Percentiles rank a stretch among this genome's conserved stretches.
phyloP scores from a whole-genome alignment of 768 basidiomycete species.

The Leccinellum luteum region DNA sequence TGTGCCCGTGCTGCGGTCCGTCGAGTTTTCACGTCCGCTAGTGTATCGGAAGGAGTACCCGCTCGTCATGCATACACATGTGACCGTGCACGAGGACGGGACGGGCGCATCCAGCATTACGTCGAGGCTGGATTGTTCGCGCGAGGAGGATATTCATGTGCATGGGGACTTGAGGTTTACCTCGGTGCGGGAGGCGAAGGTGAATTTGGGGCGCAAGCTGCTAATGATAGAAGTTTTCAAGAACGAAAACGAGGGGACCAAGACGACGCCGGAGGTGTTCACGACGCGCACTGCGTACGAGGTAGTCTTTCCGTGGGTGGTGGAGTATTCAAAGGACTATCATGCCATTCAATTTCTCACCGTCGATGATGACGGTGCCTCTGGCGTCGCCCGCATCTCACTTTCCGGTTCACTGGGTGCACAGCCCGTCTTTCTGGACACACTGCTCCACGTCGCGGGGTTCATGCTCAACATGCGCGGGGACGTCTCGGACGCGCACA shows the following conservation, averaged over 20 bases:
- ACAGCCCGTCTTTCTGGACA: slow-evolving; percentile 63
- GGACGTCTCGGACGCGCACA: slow-evolving; percentile 50
- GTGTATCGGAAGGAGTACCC: slow-evolving; percentile 39
- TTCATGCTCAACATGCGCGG: slow-evolving; percentile 64
- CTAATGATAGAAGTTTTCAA: slow-evolving; percentile 34
- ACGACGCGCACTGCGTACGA: slow-evolving; percentile 58
- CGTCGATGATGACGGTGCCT: slow-evolving; percentile 45
- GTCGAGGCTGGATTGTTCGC: slow-evolving; percentile 36
- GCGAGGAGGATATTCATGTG: slow-evolving; percentile 39
- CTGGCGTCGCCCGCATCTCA: slow-evolving; percentile 49
- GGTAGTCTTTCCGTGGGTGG: slow-evolving; percentile 65
- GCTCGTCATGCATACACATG: slow-evolving; percentile 37
- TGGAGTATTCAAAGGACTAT: slow-evolving; percentile 58
- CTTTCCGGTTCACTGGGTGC: slow-evolving; percentile 42
- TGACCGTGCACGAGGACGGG: slow-evolving; percentile 36
- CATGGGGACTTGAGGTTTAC: slow-evolving; percentile 46
- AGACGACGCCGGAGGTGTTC: slow-evolving; percentile 42
- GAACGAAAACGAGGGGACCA: slow-evolving; percentile 9
- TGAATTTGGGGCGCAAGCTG: slow-evolving; percentile 39
- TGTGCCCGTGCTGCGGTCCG: slow-evolving; percentile 38
- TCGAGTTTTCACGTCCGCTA: slow-evolving; percentile 54
- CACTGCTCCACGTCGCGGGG: slow-evolving; percentile 66
- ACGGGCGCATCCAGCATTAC: slow-evolving; percentile 45
- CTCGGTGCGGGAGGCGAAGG: slow-evolving; percentile 27
- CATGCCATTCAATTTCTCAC: slow-evolving; percentile 56